Percentiles rank a stretch among this genome's conserved stretches.
Evolutionary conservation across 345 rosid genomes (phyloP).

Genomic region (Lepidium africanum): DNA sequence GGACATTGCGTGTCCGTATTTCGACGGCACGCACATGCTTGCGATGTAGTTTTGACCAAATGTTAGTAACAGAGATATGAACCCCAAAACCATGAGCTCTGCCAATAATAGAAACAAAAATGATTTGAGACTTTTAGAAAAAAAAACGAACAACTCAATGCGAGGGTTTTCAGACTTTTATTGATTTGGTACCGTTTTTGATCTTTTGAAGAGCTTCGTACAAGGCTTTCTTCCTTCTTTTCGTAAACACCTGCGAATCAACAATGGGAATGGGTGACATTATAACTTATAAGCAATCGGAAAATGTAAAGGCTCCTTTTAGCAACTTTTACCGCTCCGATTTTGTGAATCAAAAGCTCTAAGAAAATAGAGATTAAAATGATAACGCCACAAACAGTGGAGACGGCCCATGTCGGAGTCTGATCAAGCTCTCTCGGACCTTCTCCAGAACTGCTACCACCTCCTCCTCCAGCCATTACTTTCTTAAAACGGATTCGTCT

Average conservation of each 20-base stretch:
- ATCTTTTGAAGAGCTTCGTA: conserved; percentile 80
- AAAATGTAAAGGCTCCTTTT: neutral
- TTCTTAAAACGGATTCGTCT: neutral
- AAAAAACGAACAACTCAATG: neutral
- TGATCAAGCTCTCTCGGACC: conserved; percentile 70
- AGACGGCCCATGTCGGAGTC: conserved; percentile 96
- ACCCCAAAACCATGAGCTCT: conserved; percentile 96
- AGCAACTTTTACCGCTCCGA: conserved; percentile 38
- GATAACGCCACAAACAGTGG: conserved; percentile 63
- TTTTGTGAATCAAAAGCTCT: conserved; percentile 54
- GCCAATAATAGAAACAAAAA: conserved; percentile 7
- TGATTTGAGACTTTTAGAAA: neutral
- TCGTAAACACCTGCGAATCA: conserved; percentile 36
- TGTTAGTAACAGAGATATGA: conserved; percentile 75
- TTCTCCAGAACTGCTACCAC: neutral
- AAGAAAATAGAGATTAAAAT: conserved; percentile 57
- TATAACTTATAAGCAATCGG: neutral
- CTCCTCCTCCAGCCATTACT: conserved; percentile 53
- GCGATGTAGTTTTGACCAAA: conserved; percentile 77
- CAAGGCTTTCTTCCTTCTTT: conserved; percentile 53
- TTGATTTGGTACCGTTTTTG: conserved; percentile 50
- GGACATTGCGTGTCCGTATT: conserved; percentile 61
- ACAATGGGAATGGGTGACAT: neutral
- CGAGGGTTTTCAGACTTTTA: neutral
- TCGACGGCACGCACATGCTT: conserved; percentile 47